phyloP scores from a whole-genome alignment of 2,329 filamentous ascomycete genomes.

The Daldinia sp. region DNA sequence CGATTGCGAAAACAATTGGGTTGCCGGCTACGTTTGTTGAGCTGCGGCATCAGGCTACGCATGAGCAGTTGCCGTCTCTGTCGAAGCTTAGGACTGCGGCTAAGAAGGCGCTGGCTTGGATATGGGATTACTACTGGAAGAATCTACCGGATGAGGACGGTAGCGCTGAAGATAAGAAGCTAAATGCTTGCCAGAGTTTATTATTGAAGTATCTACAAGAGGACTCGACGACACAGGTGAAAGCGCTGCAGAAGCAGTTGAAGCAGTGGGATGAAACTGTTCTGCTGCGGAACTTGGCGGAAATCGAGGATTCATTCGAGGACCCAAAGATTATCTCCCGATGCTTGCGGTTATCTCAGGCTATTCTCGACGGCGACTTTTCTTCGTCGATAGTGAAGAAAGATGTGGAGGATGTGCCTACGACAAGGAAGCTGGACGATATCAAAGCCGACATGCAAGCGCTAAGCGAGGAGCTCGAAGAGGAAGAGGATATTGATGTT shows the following conservation, averaged over 20 bases:
- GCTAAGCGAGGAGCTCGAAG: slow-evolving; percentile 38
- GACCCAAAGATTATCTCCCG: slow-evolving; percentile 56
- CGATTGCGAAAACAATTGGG: slow-evolving; percentile 71
- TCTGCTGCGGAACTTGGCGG: slow-evolving; percentile 51
- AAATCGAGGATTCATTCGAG: slow-evolving; percentile 51
- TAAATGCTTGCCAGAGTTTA: slow-evolving; percentile 44
- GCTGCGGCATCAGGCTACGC: slow-evolving; percentile 86
- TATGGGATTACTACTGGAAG: slow-evolving; percentile 90
- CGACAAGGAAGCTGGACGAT: slow-evolving; percentile 33
- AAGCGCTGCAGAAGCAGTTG: slow-evolving; percentile 44
- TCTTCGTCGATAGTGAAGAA: not conserved
- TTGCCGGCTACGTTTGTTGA: slow-evolving; percentile 85
- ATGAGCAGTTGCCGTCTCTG: slow-evolving; percentile 84
- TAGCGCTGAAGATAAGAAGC: slow-evolving; percentile 10
- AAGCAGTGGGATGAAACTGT: slow-evolving; percentile 49
- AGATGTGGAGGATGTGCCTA: not conserved
- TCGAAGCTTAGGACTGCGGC: slow-evolving; percentile 75
- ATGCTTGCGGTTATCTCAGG: slow-evolving; percentile 55
- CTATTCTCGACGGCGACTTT: slow-evolving; percentile 48
- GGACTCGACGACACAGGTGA: slow-evolving; percentile 30
- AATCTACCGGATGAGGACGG: slow-evolving; percentile 48
- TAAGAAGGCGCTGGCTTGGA: slow-evolving; percentile 77
- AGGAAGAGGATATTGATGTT: slow-evolving; percentile 12
- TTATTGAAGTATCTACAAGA: slow-evolving; percentile 53
- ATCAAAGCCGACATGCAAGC: slow-evolving; percentile 42